phyloP scores from a whole-genome alignment of 2,329 filamentous ascomycete genomes.

The Trichoderma breve region DNA sequence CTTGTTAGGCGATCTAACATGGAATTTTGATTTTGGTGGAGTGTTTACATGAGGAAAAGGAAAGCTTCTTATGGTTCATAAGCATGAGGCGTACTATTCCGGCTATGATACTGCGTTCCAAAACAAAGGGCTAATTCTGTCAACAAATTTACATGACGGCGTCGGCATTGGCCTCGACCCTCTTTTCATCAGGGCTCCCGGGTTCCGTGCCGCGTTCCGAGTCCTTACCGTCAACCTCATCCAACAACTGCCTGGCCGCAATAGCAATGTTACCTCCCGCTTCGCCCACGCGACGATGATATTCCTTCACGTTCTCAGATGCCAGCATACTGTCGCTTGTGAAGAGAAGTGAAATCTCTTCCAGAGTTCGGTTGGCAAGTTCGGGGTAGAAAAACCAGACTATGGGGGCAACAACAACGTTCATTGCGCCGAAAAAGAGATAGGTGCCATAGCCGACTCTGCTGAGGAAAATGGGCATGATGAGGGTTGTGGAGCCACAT shows the following conservation, averaged over 20 bases:
- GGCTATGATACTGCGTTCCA: not conserved
- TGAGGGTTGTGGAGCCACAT: slow-evolving; percentile 52
- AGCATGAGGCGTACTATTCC: not conserved
- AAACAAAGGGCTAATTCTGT: slow-evolving; percentile 6
- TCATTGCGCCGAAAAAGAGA: slow-evolving; percentile 51
- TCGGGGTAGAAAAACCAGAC: slow-evolving; percentile 41
- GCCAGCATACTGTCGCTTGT: slow-evolving; percentile 45
- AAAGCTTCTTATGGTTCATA: not conserved
- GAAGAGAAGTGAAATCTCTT: slow-evolving; percentile 46
- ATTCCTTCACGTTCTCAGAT: slow-evolving; percentile 43
- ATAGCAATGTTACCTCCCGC: slow-evolving; percentile 26
- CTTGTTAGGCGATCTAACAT: slow-evolving; percentile 23
- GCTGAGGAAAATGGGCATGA: slow-evolving; percentile 53
- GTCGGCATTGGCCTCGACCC: slow-evolving; percentile 2
- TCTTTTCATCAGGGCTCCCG: slow-evolving; percentile 13
- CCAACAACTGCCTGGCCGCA: slow-evolving; percentile 24
- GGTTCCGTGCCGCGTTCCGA: not conserved
- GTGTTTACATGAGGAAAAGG: slow-evolving; percentile 1
- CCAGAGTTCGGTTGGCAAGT: slow-evolving; percentile 19
- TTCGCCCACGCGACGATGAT: slow-evolving; percentile 25
- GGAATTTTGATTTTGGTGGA: slow-evolving; percentile 21
- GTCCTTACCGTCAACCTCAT: slow-evolving; percentile 25
- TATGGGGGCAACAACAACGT: slow-evolving; percentile 50
- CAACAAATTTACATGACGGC: slow-evolving; percentile 12
- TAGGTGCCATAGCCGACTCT: slow-evolving; percentile 48